Evolutionary conservation across 2,329 filamentous ascomycete genomes (phyloP).

Genomic region (Davidsoniella virescens): DNA sequence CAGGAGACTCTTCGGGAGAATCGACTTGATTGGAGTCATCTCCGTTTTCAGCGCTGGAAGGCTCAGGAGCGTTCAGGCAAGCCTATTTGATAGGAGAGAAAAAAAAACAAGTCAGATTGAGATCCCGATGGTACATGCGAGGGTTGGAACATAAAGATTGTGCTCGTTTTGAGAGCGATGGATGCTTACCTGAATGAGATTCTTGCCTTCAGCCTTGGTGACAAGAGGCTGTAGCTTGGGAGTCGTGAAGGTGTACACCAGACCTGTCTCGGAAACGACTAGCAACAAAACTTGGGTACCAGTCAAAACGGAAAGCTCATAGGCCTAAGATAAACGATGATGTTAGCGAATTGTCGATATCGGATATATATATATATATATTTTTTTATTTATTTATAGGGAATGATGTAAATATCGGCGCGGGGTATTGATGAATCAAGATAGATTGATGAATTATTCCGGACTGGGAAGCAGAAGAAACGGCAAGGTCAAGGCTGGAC

Average conservation of each 20-base stretch:
- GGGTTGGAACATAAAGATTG: not conserved
- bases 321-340: conserved; percentile 45
- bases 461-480: not conserved
- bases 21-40: conserved; percentile 65
- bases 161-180: conserved; percentile 19
- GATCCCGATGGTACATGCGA: not conserved
- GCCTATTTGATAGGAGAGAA: conserved; percentile 40
- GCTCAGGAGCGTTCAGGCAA: conserved; percentile 91
- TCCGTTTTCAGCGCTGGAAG: conserved; percentile 62
- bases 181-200: conserved; percentile 77
- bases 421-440: too few relatives aligned
- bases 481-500: too few relatives aligned
- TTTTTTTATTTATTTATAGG: too few relatives aligned
- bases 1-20: conserved; percentile 75
- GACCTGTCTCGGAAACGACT: conserved; percentile 90
- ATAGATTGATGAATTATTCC: not conserved
- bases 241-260: conserved; percentile 97
- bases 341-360: conserved; percentile 3
- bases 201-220: conserved; percentile 97
- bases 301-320: conserved; percentile 91
- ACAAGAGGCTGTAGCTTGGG: conserved; percentile 96
- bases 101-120: not conserved
- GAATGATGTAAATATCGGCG: too few relatives aligned
- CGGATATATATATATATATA: too few relatives aligned
- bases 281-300: conserved; percentile 93